Conservation (phyloP, 768 basidiomycete genomes). For the Lactarius vividus region DNA sequence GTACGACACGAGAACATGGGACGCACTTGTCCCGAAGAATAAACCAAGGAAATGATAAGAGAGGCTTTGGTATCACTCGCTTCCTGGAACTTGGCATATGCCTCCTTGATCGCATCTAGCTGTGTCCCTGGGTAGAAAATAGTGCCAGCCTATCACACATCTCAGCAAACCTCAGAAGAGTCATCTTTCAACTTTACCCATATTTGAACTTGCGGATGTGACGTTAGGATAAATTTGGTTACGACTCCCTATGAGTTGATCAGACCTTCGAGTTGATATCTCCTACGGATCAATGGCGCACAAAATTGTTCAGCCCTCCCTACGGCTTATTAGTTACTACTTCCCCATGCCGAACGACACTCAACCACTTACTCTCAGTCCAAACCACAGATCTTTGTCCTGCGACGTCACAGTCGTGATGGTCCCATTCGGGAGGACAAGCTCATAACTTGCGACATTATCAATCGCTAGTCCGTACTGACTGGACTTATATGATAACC, state of each 20-base stretch:
- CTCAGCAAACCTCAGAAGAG: neutral
- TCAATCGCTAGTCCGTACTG: slow-evolving; percentile 37
- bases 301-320: slow-evolving; percentile 16
- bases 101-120: neutral
- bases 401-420: slow-evolving; percentile 3
- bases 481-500: slow-evolving; percentile 37
- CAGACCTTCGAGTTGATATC: neutral
- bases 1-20: neutral
- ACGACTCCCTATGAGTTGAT: slow-evolving; percentile 8
- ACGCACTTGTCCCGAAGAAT: neutral
- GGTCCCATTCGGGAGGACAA: slow-evolving; percentile 34
- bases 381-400: slow-evolving; percentile 10
- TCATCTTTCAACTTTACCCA: neutral
- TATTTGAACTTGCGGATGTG: slow-evolving; percentile 4
- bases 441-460: slow-evolving; percentile 32
- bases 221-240: slow-evolving; percentile 7
- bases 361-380: neutral
- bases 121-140: neutral
- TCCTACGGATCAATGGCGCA: neutral
- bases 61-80: neutral
- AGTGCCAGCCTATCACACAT: neutral
- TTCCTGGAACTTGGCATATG: neutral
- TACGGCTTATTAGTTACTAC: neutral
- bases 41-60: neutral
- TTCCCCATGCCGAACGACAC: neutral